A percentile compares a stretch with the other conserved stretches of the same genome.
These are phyloP conservation scores for Kazachstania viticola DNA, from an alignment of 805 yeast species.

Conservation along the genomic window DNA sequence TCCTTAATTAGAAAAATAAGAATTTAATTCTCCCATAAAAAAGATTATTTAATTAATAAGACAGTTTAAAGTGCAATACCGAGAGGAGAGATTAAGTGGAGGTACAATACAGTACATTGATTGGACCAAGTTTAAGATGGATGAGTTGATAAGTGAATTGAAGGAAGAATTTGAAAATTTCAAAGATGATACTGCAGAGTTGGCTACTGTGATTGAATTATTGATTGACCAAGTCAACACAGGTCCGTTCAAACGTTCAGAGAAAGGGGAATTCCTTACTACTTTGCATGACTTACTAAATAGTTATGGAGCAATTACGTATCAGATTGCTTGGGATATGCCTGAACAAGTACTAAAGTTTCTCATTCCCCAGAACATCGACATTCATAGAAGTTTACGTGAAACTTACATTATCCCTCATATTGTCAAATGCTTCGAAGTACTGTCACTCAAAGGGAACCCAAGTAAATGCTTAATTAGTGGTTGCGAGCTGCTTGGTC, in stretches of 20 bases:
- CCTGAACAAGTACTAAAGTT: constrained; percentile 55
- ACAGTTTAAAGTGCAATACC: too few relatives aligned
- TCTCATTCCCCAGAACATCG: constrained; percentile 31
- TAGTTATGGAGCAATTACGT: constrained; percentile 37
- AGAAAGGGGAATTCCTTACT: constrained; percentile 38
- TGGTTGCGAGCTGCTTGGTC: constrained; percentile 48
- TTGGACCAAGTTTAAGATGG: background rate
- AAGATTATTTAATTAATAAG: too few relatives aligned
- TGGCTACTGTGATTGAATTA: constrained; percentile 22
- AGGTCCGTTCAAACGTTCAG: constrained; percentile 23
- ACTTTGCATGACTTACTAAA: constrained; percentile 35
- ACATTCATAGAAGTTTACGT: constrained; percentile 20
- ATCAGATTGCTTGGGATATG: constrained; percentile 86
- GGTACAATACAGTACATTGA: too few relatives aligned
- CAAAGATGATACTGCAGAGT: constrained; percentile 18
- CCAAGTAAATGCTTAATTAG: constrained; percentile 71
- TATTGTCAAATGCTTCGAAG: constrained; percentile 43
- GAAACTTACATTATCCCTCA: constrained; percentile 21
- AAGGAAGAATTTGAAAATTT: constrained; percentile 16
- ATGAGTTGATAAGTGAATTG: constrained; percentile 4
- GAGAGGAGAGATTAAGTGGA: too few relatives aligned
- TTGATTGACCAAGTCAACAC: constrained; percentile 13
- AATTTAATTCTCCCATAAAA: too few relatives aligned
- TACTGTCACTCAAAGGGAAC: constrained; percentile 59
- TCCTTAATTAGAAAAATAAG: too few relatives aligned